phyloP scores from a whole-genome alignment of 495 filamentous ascomycete genomes.

The Penicillium crystallinum region DNA sequence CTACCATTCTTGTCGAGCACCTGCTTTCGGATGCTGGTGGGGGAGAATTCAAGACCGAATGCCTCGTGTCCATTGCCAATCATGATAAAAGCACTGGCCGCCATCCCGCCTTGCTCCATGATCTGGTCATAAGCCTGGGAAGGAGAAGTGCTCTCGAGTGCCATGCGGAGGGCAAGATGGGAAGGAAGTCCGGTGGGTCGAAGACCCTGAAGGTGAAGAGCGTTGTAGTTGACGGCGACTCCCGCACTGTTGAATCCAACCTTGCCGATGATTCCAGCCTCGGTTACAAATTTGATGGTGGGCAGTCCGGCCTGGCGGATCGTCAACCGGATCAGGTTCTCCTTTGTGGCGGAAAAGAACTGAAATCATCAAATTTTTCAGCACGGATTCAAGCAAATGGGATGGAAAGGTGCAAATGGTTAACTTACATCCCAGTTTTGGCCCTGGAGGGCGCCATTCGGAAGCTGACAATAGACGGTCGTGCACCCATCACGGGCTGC shows the following conservation, averaged over 20 bases:
- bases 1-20: background rate
- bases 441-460: background rate
- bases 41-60: background rate
- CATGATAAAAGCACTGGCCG: background rate
- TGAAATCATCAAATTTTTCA: background rate
- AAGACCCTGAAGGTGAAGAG: background rate
- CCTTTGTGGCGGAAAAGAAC: background rate
- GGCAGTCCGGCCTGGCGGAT: background rate
- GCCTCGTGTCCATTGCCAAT: background rate
- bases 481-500: background rate
- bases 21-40: background rate
- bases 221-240: background rate
- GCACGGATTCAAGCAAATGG: background rate
- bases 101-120: background rate
- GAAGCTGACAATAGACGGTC: background rate
- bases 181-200: background rate
- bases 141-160: background rate
- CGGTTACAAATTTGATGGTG: background rate
- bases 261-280: background rate
- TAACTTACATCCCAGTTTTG: background rate
- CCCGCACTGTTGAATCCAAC: background rate
- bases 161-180: background rate
- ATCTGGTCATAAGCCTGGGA: background rate
- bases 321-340: background rate
- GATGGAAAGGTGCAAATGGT: background rate